Conservation (phyloP, 805 yeast species). For the Candida sonorensis region DNA sequence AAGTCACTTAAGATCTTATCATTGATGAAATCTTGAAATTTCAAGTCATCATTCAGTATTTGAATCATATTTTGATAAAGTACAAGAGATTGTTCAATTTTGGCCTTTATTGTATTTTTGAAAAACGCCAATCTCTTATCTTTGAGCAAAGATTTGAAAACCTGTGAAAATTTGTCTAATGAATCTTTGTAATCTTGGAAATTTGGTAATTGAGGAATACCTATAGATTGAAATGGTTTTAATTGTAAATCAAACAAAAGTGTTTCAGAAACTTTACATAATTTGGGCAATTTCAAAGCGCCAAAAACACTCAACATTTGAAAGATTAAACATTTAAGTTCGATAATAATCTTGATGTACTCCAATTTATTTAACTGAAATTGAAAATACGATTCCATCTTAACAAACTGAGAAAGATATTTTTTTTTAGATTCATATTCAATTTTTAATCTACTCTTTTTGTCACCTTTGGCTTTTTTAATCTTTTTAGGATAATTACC, state of each 20-base stretch:
- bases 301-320: conserved; percentile 21
- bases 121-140: conserved; percentile 9
- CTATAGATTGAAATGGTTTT: conserved; percentile 76
- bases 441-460: conserved; percentile 15
- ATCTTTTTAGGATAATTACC: conserved; percentile 14
- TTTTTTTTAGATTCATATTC: conserved; percentile 17
- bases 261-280: conserved; percentile 24
- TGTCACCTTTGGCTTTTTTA: conserved; percentile 22
- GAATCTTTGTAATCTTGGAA: conserved; percentile 30
- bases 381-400: conserved; percentile 10
- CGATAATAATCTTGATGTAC: conserved; percentile 12
- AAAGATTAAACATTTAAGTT: conserved; percentile 16
- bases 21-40: conserved; percentile 5
- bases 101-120: conserved; percentile 9
- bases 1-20: conserved; percentile 8
- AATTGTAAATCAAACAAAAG: conserved; percentile 51
- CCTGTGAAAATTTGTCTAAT: conserved; percentile 9
- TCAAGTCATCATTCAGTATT: conserved; percentile 3
- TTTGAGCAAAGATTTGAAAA: conserved; percentile 8
- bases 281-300: conserved; percentile 21
- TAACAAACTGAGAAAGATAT: conserved; percentile 7
- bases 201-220: conserved; percentile 62
- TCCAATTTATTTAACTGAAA: conserved; percentile 6
- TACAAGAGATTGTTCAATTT: conserved; percentile 10
- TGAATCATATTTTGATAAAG: conserved; percentile 6